These are phyloP conservation scores for Cladosporium velox DNA, from an alignment of 2,329 filamentous ascomycete genomes.

Conservation along the genomic window DNA sequence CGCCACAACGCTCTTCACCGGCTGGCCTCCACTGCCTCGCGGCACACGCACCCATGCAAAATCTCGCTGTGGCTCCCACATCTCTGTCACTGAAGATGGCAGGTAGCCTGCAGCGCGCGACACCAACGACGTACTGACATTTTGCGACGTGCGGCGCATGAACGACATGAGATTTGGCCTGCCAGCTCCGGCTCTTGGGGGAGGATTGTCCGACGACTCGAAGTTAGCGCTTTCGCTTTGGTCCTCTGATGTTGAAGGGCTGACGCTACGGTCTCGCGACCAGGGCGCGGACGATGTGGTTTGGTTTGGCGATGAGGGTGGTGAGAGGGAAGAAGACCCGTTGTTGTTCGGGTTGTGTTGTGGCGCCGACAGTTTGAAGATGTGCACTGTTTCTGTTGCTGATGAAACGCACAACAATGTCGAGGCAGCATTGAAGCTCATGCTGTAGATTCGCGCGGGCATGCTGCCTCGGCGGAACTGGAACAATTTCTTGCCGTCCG, in stretches of 20 bases:
- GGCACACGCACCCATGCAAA: conserved; percentile 97
- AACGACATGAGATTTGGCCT: conserved; percentile 86
- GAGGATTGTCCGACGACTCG: conserved; percentile 22
- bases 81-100: conserved; percentile 90
- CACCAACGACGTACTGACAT: conserved; percentile 85
- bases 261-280: conserved; percentile 44
- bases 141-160: conserved; percentile 90
- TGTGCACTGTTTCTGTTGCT: conserved; percentile 92
- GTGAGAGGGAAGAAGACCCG: conserved; percentile 27
- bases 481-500: conserved; percentile 87
- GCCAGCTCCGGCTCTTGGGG: conserved; percentile 35
- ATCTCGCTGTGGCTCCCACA: conserved; percentile 93
- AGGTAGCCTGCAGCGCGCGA: conserved; percentile 89
- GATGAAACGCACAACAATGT: conserved; percentile 94
- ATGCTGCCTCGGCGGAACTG: conserved; percentile 96
- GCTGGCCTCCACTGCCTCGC: conserved; percentile 54
- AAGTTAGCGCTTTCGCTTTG: conserved; percentile 37
- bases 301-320: conserved; percentile 33
- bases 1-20: conserved; percentile 87
- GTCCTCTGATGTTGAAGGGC: conserved; percentile 37
- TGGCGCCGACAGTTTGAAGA: conserved; percentile 74
- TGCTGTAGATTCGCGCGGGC: conserved; percentile 93
- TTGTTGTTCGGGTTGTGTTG: conserved; percentile 32
- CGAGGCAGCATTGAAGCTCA: conserved; percentile 96
- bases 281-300: conserved; percentile 35